These are phyloP conservation scores for Fistulinella prunicolor DNA, from an alignment of 768 basidiomycete species.

Conservation along the genomic window DNA sequence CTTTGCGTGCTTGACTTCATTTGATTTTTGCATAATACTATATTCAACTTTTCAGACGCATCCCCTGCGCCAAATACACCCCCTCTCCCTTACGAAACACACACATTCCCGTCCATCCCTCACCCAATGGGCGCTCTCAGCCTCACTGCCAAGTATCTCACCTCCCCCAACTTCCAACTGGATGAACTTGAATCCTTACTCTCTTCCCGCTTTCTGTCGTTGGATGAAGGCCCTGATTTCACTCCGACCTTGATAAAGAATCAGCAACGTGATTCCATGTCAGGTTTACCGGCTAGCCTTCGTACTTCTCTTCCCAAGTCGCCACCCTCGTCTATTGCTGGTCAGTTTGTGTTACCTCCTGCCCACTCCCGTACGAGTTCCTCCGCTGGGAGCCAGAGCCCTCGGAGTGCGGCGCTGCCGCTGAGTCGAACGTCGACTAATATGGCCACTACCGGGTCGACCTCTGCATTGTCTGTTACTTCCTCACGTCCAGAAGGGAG, in stretches of 20 bases:
- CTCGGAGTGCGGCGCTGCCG: constrained; percentile 34
- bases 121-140: constrained; percentile 66
- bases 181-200: constrained; percentile 77
- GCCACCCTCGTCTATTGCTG: constrained; percentile 42
- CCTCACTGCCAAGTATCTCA: constrained; percentile 62
- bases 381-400: constrained; percentile 36
- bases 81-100: constrained; percentile 48
- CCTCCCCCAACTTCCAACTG: constrained; percentile 64
- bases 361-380: constrained; percentile 37
- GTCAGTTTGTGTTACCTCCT: constrained; percentile 42
- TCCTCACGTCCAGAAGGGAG: constrained; percentile 41
- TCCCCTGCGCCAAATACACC: constrained; percentile 39
- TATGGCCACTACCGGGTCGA: constrained; percentile 30
- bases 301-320: constrained; percentile 48
- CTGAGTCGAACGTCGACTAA: constrained; percentile 35
- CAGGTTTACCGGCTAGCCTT: constrained; percentile 41
- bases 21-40: constrained; percentile 6
- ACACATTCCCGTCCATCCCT: constrained; percentile 63
- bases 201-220: constrained; percentile 67
- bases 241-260: constrained; percentile 70
- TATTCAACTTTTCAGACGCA: constrained; percentile 30
- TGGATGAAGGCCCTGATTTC: constrained; percentile 64
- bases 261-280: constrained; percentile 54
- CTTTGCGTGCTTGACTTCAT: constrained; percentile 9
- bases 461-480: constrained; percentile 40